A percentile compares a stretch with the other conserved stretches of the same genome.
Conservation (phyloP, 208 protist species). For the Leishmania tropica region DNA sequence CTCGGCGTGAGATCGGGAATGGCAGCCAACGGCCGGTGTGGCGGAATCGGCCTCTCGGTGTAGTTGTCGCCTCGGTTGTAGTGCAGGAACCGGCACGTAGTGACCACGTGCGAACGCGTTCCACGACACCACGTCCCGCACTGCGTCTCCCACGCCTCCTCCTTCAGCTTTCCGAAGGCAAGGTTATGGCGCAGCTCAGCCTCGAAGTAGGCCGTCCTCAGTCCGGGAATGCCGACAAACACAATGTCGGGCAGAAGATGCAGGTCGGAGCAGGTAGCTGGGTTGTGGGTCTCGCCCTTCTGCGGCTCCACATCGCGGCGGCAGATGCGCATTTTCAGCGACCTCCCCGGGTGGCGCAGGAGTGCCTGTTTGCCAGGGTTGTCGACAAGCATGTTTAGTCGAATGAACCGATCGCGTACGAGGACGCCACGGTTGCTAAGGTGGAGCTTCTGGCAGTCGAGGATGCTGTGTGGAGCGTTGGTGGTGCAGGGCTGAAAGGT, state of each 20-base stretch:
- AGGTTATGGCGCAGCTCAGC: slow-evolving; percentile 72
- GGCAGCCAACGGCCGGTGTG: slow-evolving; percentile 46
- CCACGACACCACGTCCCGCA: slow-evolving; percentile 74
- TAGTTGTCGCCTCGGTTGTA: slow-evolving; percentile 60
- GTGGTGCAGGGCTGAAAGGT: slow-evolving; percentile 48
- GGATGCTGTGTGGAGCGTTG: slow-evolving; percentile 53
- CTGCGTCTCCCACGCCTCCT: slow-evolving; percentile 43
- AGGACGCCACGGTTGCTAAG: slow-evolving; percentile 65
- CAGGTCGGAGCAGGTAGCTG: slow-evolving; percentile 46
- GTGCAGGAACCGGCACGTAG: slow-evolving; percentile 73
- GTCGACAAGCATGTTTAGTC: slow-evolving; percentile 76
- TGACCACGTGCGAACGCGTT: slow-evolving; percentile 63
- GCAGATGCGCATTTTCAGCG: slow-evolving; percentile 55
- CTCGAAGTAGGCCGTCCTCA: slow-evolving; percentile 77
- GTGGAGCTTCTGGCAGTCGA: slow-evolving; percentile 65
- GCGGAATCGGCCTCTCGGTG: slow-evolving; percentile 60
- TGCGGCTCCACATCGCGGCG: slow-evolving; percentile 16
- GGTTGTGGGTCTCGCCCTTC: slow-evolving; percentile 28
- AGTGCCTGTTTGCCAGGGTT: slow-evolving; percentile 51
- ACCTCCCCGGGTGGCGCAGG: slow-evolving; percentile 44
- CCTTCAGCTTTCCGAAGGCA: slow-evolving; percentile 46
- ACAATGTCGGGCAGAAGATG: slow-evolving; percentile 72
- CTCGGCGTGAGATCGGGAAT: slow-evolving; percentile 66
- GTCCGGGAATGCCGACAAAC: slow-evolving; percentile 58
- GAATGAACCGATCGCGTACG: slow-evolving; percentile 68